Conservation (phyloP, 306 rosid species). For the Psophocarpus tetragonolobus region DNA sequence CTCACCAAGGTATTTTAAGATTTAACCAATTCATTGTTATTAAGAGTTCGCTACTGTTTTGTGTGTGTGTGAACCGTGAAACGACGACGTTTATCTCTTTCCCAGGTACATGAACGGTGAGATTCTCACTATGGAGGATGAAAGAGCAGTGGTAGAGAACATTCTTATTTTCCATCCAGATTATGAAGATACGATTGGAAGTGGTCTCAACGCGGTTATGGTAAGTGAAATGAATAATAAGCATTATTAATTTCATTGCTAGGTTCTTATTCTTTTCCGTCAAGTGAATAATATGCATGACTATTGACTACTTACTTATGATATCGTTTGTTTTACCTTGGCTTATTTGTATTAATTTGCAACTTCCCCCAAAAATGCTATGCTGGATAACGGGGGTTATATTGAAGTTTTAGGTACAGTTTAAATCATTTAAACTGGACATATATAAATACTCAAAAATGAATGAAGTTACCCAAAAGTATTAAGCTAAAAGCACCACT, state of each 20-base stretch:
- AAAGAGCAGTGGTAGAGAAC: slow-evolving; percentile 56
- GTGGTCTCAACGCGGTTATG: slow-evolving; percentile 66
- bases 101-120: slow-evolving; percentile 68
- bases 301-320: neutral
- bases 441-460: neutral
- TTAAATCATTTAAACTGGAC: neutral
- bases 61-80: neutral
- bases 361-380: neutral
- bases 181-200: slow-evolving; percentile 69
- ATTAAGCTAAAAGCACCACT: neutral
- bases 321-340: neutral
- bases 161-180: slow-evolving; percentile 69
- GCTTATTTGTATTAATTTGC: neutral
- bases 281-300: neutral
- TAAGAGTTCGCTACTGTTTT: neutral
- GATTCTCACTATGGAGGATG: slow-evolving; percentile 50
- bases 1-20: slow-evolving; percentile 40
- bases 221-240: slow-evolving; percentile 36
- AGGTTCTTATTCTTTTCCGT: neutral
- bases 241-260: neutral
- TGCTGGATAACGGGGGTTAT: neutral
- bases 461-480: neutral
- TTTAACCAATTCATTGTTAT: neutral
- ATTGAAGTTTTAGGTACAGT: neutral
- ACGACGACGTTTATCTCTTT: neutral